phyloP scores from a whole-genome alignment of 139 green algal species.

The Pseudopediastrum boryanum region DNA sequence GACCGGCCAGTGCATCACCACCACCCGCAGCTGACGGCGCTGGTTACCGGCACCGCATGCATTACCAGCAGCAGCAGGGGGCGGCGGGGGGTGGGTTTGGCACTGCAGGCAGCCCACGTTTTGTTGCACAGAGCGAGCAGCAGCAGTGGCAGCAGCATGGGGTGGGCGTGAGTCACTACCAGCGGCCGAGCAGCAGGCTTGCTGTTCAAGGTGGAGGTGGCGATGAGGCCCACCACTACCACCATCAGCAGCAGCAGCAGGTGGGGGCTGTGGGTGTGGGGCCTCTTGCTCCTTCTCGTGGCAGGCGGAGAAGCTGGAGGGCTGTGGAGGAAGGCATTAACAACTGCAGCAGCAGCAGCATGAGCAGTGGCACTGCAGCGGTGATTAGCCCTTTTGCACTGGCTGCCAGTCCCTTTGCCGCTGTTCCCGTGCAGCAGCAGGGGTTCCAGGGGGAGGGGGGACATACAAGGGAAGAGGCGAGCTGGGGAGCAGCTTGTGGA shows the following conservation, averaged over 20 bases:
- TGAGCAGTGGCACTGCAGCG: constrained; percentile 6
- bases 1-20: not conserved
- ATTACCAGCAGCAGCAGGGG: not conserved
- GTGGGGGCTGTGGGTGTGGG: constrained; percentile 15
- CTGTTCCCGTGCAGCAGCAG: not conserved
- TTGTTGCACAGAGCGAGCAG: not conserved
- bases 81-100: not conserved
- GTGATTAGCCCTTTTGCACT: not conserved
- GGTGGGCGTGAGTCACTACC: not conserved
- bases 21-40: not conserved
- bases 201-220: constrained; percentile 25
- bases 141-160: not conserved
- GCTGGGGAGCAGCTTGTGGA: too few species aligned
- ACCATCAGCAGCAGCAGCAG: too few species aligned
- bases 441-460: not conserved
- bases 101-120: not conserved
- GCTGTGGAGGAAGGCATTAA: not conserved
- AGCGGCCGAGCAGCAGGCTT: constrained; percentile 17
- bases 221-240: too few species aligned
- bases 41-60: not conserved
- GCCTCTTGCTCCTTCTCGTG: constrained; percentile 3
- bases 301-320: too few species aligned
- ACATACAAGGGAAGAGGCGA: too few species aligned
- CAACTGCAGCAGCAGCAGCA: not conserved
- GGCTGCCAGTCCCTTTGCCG: not conserved